Conservation (phyloP, 345 rosid species). For the Corchorus capsularis region DNA sequence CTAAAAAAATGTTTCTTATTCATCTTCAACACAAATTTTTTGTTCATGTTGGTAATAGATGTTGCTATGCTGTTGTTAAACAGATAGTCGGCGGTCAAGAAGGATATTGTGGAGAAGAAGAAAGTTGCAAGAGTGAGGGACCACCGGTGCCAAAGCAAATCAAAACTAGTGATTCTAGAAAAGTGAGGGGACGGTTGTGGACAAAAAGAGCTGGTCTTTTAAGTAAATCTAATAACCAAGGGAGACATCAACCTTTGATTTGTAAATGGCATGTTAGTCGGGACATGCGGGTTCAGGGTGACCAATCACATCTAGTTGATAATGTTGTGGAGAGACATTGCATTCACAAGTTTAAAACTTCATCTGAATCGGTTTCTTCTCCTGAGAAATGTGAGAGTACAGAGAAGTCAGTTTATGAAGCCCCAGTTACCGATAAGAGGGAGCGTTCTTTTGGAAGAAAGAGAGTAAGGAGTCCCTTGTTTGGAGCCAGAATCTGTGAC, state of each 20-base stretch:
- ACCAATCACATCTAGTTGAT: conserved; percentile 42
- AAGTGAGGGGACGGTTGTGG: conserved; percentile 58
- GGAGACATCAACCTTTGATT: conserved; percentile 34
- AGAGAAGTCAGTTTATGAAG: conserved; percentile 31
- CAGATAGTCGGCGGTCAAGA: conserved; percentile 48
- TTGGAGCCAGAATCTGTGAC: conserved; percentile 28
- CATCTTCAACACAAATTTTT: conserved; percentile 1
- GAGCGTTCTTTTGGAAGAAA: conserved; percentile 46
- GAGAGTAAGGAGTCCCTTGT: conserved; percentile 35
- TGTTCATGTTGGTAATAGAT: background rate
- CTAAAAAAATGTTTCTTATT: background rate
- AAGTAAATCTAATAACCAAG: conserved; percentile 51
- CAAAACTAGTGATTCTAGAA: conserved; percentile 52
- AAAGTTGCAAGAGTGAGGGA: conserved; percentile 33
- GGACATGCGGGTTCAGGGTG: conserved; percentile 51
- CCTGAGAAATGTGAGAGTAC: conserved; percentile 35
- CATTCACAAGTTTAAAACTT: conserved; percentile 36
- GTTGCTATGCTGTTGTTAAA: conserved; percentile 33
- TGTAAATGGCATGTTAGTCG: conserved; percentile 47
- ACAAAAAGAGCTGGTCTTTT: conserved; percentile 57
- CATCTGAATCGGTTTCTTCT: conserved; percentile 38
- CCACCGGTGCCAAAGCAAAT: conserved; percentile 30
- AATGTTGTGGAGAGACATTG: conserved; percentile 35
- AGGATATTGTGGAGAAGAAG: conserved; percentile 40
- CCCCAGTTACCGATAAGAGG: conserved; percentile 27